Conservation (phyloP, 768 basidiomycete species). For the Hortiboletus flavorubellus region DNA sequence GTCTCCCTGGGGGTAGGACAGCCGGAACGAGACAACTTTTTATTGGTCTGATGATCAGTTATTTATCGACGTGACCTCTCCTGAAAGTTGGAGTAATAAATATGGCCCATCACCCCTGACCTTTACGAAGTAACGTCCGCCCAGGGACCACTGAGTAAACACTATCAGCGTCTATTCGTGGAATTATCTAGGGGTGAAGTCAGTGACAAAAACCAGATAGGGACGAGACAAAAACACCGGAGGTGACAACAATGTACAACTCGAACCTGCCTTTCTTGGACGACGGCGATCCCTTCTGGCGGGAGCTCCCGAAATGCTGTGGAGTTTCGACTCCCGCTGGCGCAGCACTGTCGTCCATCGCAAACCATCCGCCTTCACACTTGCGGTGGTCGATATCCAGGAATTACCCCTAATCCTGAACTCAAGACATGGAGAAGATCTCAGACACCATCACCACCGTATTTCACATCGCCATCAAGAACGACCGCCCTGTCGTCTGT, state of each 20-base stretch:
- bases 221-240: neutral
- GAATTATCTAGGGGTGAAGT: neutral
- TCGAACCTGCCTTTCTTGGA: constrained; percentile 7
- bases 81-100: neutral
- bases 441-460: constrained; percentile 23
- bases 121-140: neutral
- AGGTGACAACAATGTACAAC: too few species aligned
- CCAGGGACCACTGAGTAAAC: neutral
- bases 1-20: neutral
- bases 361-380: neutral
- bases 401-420: neutral
- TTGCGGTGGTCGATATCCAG: neutral
- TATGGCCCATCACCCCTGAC: neutral
- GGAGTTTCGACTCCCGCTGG: neutral
- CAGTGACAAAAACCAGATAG: neutral
- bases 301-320: constrained; percentile 6
- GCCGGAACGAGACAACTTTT: neutral
- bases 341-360: neutral
- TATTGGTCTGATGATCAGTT: neutral
- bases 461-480: constrained; percentile 24
- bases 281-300: neutral
- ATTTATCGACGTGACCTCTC: neutral
- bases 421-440: constrained; percentile 21
- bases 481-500: constrained; percentile 18
- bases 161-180: neutral